A percentile compares a stretch with the other conserved stretches of the same genome.
Evolutionary conservation across 345 rosid species (phyloP).

Genomic region (Eucalyptus pauciflora): DNA sequence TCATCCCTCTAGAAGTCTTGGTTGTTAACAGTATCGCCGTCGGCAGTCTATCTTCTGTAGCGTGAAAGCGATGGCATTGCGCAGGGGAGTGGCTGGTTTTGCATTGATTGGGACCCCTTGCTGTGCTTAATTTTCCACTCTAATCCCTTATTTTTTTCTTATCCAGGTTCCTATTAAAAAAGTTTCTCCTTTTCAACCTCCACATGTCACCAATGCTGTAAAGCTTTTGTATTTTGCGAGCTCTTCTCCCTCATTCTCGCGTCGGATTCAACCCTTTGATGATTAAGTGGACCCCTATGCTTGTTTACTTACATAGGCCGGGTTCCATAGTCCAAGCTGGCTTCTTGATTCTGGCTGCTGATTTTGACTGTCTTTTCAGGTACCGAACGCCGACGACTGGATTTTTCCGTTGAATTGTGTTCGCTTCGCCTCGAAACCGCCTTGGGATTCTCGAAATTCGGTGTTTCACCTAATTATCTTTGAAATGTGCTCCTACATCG

Average conservation of each 20-base stretch:
- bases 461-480: constrained; percentile 2
- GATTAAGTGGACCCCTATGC: not conserved
- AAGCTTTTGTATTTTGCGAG: not conserved
- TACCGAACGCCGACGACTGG: constrained; percentile 14
- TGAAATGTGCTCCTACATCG: constrained; percentile 6
- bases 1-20: not conserved
- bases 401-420: not conserved
- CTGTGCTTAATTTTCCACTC: constrained; percentile 1
- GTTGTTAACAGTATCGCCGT: not conserved
- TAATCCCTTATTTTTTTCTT: not conserved
- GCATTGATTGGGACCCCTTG: constrained; percentile 24
- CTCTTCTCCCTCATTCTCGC: not conserved
- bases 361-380: constrained; percentile 11
- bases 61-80: not conserved
- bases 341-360: not conserved
- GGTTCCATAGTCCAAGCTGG: not conserved
- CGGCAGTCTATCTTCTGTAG: not conserved
- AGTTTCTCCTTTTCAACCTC: not conserved
- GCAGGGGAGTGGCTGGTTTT: constrained; percentile 11
- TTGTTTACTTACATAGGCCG: not conserved
- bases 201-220: not conserved
- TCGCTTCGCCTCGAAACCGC: not conserved
- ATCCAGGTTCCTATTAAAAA: not conserved
- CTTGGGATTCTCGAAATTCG: not conserved
- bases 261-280: not conserved